Evolutionary conservation across 805 yeast genomes (phyloP).

Genomic region (Nakazawaea anatomiae): DNA sequence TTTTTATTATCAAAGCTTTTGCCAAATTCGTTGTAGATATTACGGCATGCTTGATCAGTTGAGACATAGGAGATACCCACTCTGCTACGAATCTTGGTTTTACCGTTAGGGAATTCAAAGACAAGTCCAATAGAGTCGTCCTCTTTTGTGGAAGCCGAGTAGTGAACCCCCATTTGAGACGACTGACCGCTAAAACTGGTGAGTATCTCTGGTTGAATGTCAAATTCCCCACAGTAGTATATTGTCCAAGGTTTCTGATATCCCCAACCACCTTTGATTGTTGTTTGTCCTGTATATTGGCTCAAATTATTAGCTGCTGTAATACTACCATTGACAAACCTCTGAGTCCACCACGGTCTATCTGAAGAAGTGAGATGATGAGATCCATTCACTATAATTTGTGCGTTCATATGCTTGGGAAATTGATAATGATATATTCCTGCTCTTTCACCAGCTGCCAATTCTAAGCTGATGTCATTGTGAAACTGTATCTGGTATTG

Average conservation of each 20-base stretch:
- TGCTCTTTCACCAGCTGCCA: conserved; percentile 23
- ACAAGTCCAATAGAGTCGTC: conserved; percentile 21
- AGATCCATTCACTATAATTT: conserved; percentile 23
- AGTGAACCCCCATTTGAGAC: neutral
- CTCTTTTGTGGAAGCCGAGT: conserved; percentile 6
- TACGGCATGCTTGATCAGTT: conserved; percentile 23
- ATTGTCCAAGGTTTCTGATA: conserved; percentile 23
- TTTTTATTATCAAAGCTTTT: conserved; percentile 15
- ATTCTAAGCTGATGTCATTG: conserved; percentile 20
- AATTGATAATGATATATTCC: conserved; percentile 23
- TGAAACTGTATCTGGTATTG: conserved; percentile 19
- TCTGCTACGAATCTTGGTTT: conserved; percentile 8
- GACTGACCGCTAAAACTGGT: conserved; percentile 12
- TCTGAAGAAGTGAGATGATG: conserved; percentile 23
- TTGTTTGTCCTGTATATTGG: conserved; percentile 21
- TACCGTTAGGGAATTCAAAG: conserved; percentile 17
- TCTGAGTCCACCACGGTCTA: conserved; percentile 28
- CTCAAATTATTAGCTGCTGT: conserved; percentile 12
- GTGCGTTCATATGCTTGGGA: conserved; percentile 12
- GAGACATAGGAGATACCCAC: conserved; percentile 28
- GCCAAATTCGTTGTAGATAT: conserved; percentile 17
- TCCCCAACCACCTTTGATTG: conserved; percentile 28
- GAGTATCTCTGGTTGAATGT: conserved; percentile 13
- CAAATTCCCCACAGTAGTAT: conserved; percentile 26
- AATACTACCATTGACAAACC: conserved; percentile 22